Percentiles rank a stretch among this genome's conserved stretches.
Evolutionary conservation across 225 moss, liverwort and hornwort species (phyloP).

Genomic region (Thuidium tamariscinum): DNA sequence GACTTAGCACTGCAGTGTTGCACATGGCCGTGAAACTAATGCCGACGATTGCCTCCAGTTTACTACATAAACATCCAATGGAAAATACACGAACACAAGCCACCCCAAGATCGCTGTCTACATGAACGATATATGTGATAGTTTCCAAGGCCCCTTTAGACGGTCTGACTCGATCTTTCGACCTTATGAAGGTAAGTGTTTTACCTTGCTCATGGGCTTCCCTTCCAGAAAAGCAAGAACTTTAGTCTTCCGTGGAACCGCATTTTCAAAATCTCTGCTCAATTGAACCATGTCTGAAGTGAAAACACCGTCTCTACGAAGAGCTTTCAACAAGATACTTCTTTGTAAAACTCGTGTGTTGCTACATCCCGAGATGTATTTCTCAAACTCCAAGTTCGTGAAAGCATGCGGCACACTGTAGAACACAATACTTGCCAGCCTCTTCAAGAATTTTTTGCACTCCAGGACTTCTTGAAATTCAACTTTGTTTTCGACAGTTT

Average conservation of each 20-base stretch:
- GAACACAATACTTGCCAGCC: neutral
- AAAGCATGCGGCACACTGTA: neutral
- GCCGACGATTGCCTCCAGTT: neutral
- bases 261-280: neutral
- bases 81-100: neutral
- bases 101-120: neutral
- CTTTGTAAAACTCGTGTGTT: neutral
- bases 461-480: neutral
- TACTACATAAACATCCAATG: neutral
- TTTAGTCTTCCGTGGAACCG: neutral
- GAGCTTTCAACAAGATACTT: neutral
- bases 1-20: neutral
- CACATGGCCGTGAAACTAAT: neutral
- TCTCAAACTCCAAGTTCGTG: neutral
- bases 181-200: neutral
- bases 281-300: neutral
- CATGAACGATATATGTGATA: neutral
- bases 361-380: neutral
- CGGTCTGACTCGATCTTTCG: neutral
- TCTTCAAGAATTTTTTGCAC: neutral
- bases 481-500: neutral
- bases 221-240: neutral
- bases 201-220: conserved; percentile 5
- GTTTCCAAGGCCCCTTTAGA: neutral
- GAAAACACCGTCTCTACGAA: neutral